Conservation (phyloP, 2,329 filamentous ascomycete species). For the Microcyclosporella mali region DNA sequence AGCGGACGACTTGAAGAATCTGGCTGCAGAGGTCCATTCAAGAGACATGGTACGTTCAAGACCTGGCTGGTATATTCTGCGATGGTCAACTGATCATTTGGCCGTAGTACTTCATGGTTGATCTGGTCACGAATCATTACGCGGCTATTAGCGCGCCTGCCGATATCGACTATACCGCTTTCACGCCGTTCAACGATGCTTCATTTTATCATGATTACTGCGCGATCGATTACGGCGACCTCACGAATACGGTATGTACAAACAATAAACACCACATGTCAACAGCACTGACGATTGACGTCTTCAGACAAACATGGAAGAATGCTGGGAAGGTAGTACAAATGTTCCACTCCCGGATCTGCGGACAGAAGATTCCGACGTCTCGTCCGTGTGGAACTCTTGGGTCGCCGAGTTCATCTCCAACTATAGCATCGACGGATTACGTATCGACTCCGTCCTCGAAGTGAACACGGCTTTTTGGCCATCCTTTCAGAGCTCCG, state of each 20-base stretch:
- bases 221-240: conserved; percentile 49
- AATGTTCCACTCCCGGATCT: conserved; percentile 57
- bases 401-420: conserved; percentile 56
- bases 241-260: conserved; percentile 18
- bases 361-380: conserved; percentile 47
- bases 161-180: conserved; percentile 29
- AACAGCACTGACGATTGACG: not conserved
- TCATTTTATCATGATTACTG: conserved; percentile 50
- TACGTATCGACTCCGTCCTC: conserved; percentile 47
- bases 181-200: conserved; percentile 36
- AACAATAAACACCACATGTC: not conserved
- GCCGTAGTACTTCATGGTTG: conserved; percentile 34
- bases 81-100: not conserved
- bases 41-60: conserved; percentile 31
- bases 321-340: conserved; percentile 52
- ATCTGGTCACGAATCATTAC: conserved; percentile 35
- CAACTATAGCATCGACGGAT: conserved; percentile 55
- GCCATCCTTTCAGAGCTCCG: conserved; percentile 31
- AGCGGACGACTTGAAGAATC: conserved; percentile 31
- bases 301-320: conserved; percentile 29
- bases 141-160: conserved; percentile 28
- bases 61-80: not conserved
- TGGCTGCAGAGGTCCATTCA: conserved; percentile 32
- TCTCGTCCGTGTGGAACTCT: conserved; percentile 48
- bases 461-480: conserved; percentile 42